These are phyloP conservation scores for Rhodotorula sp. DNA, from an alignment of 1,284 basidiomycete species.

Conservation along the genomic window DNA sequence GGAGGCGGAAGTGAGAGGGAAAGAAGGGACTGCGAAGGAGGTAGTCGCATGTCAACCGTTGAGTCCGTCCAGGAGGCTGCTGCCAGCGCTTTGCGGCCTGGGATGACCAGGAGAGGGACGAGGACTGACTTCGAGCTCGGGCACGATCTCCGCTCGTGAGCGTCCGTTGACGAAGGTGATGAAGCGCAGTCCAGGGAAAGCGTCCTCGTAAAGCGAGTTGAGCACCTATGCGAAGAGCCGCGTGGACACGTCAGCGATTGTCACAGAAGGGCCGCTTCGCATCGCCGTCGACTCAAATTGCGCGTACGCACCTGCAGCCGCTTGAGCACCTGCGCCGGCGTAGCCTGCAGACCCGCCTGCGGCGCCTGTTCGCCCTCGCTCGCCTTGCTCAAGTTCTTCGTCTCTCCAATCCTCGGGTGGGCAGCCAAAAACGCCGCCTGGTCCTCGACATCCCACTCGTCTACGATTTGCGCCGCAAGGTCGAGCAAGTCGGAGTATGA, in stretches of 20 bases:
- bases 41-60: too few species aligned
- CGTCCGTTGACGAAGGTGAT: conserved; percentile 90
- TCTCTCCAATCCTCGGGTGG: conserved; percentile 85
- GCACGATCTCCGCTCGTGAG: conserved; percentile 64
- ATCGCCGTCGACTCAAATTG: neutral
- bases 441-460: conserved; percentile 58
- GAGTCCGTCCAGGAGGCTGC: neutral
- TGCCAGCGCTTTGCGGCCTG: neutral
- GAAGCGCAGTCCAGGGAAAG: conserved; percentile 72
- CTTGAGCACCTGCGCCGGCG: conserved; percentile 40
- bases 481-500: conserved; percentile 65
- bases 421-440: conserved; percentile 71
- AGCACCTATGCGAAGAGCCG: conserved; percentile 49
- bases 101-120: too few species aligned
- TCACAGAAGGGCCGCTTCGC: too few species aligned
- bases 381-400: conserved; percentile 62
- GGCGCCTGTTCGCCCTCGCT: conserved; percentile 74
- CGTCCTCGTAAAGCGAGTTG: conserved; percentile 70
- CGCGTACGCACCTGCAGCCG: conserved; percentile 37
- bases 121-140: conserved; percentile 64
- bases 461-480: conserved; percentile 57
- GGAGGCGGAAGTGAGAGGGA: conserved; percentile 47
- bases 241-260: neutral
- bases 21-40: conserved; percentile 48
- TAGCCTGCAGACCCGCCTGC: conserved; percentile 22